Evolutionary conservation across 2,329 filamentous ascomycete species (phyloP).

Genomic region (Phyllosticta ampelicida): DNA sequence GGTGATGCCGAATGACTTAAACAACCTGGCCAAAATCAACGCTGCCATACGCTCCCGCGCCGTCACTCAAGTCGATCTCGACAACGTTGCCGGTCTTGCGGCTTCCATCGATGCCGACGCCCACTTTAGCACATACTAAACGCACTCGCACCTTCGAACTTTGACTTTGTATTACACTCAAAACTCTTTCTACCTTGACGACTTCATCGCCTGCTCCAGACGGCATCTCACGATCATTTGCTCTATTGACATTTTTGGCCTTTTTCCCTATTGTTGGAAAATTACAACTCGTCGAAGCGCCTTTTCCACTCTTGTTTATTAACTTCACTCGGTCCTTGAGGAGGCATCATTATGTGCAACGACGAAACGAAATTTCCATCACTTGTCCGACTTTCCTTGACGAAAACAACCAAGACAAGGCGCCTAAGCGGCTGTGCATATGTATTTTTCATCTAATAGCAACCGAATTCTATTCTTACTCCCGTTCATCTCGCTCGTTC

Average conservation of each 20-base stretch:
- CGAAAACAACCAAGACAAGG: neutral
- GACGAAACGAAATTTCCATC: neutral
- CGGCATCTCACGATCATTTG: neutral
- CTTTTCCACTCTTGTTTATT: neutral
- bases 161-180: neutral
- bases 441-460: neutral
- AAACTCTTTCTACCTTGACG: neutral
- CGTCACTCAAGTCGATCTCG: neutral
- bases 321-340: neutral
- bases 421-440: neutral
- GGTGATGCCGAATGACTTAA: neutral
- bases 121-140: neutral
- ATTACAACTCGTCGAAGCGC: neutral
- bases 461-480: neutral
- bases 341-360: neutral
- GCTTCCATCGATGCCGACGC: neutral
- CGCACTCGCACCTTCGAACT: neutral
- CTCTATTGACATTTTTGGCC: neutral
- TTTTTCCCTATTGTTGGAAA: neutral
- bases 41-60: neutral
- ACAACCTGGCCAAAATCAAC: neutral
- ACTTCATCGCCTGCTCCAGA: neutral
- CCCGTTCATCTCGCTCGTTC: too few species aligned
- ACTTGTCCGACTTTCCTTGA: neutral
- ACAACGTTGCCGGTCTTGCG: neutral